phyloP scores from a whole-genome alignment of 805 yeast genomes.

The Blastobotrys americana region DNA sequence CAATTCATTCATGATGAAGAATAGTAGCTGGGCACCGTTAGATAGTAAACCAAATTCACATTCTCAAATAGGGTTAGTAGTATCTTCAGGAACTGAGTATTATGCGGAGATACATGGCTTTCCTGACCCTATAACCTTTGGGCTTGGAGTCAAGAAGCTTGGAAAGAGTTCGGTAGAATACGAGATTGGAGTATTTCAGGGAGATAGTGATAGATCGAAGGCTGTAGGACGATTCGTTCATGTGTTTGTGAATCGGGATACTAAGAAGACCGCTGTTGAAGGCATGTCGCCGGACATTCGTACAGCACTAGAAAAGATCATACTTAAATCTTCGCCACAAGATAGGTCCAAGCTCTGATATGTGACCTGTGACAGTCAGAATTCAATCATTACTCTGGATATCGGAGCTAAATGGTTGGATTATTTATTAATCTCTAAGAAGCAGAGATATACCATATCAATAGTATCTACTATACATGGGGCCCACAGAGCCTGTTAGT shows the following conservation, averaged over 20 bases:
- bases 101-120: conserved; percentile 23
- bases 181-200: conserved; percentile 27
- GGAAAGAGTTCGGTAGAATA: conserved; percentile 25
- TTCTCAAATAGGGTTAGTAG: conserved; percentile 21
- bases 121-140: conserved; percentile 23
- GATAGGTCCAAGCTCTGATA: too few relatives aligned
- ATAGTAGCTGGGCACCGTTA: conserved; percentile 17
- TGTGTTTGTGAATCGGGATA: conserved; percentile 25
- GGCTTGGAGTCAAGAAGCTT: conserved; percentile 22
- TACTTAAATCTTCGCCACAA: conserved; percentile 1
- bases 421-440: too few relatives aligned
- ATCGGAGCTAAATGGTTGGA: too few relatives aligned
- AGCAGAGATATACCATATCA: too few relatives aligned
- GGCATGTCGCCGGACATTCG: conserved; percentile 18
- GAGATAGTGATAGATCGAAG: conserved; percentile 18
- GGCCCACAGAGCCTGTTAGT: too few relatives aligned
- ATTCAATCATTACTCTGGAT: too few relatives aligned
- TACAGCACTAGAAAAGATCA: conserved; percentile 8
- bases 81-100: conserved; percentile 24
- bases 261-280: conserved; percentile 16
- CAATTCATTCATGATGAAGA: conserved; percentile 19
- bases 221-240: conserved; percentile 26
- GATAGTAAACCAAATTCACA: too few relatives aligned
- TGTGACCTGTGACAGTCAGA: too few relatives aligned
- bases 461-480: too few relatives aligned